A percentile compares a stretch with the other conserved stretches of the same genome.
These are phyloP conservation scores for Arctium lappa DNA, from an alignment of 129 eudicot species.

Conservation along the genomic window DNA sequence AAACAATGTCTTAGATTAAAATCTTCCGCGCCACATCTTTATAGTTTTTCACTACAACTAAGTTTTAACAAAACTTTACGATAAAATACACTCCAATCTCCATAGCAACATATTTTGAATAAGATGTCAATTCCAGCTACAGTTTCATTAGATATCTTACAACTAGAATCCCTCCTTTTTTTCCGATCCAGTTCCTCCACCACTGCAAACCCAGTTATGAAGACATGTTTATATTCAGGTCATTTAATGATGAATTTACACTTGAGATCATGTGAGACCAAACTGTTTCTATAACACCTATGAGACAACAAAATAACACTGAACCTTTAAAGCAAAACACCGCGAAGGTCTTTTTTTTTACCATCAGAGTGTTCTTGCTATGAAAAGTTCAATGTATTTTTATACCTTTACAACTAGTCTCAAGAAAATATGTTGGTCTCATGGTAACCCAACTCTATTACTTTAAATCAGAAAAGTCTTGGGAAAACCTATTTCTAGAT, in stretches of 20 bases:
- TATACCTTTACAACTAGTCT: background rate
- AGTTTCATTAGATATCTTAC: background rate
- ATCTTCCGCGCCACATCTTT: too few relatives aligned
- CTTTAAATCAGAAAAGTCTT: background rate
- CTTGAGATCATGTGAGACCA: background rate
- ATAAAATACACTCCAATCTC: background rate
- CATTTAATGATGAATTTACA: background rate
- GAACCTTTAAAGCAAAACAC: background rate
- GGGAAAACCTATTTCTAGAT: background rate
- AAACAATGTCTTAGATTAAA: too few relatives aligned
- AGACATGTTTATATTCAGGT: background rate
- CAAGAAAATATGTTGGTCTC: background rate
- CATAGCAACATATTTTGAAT: background rate
- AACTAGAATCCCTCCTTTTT: background rate
- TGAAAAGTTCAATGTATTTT: background rate
- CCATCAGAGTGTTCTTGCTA: background rate
- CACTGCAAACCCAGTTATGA: background rate
- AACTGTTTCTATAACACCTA: background rate
- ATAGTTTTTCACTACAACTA: too few relatives aligned
- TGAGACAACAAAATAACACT: background rate
- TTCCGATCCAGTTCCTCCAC: background rate
- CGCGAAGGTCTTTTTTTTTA: too few relatives aligned
- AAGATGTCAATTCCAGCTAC: background rate
- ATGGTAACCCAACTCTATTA: background rate
- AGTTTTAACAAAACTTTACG: too few relatives aligned